Conservation (phyloP, 495 filamentous ascomycete species). For the Geoglossum glabrum region DNA sequence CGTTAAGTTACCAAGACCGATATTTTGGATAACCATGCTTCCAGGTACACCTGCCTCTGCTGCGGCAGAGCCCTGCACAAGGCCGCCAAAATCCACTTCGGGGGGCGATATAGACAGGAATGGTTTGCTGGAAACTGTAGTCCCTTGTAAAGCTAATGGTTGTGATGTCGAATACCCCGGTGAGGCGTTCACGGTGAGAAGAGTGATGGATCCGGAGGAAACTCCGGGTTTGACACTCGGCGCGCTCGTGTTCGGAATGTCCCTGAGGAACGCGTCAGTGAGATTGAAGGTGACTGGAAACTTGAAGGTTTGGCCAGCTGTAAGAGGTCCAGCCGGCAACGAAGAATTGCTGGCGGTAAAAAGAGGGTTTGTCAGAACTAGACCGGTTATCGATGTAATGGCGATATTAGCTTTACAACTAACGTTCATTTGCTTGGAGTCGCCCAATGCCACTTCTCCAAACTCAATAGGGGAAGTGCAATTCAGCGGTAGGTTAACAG, state of each 20-base stretch:
- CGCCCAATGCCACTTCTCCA: slow-evolving; percentile 20
- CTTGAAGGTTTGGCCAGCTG: slow-evolving; percentile 16
- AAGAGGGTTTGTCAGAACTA: slow-evolving; percentile 11
- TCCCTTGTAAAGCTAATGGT: slow-evolving; percentile 17
- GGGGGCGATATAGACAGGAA: slow-evolving; percentile 16
- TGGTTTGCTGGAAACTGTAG: slow-evolving; percentile 12
- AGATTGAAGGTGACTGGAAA: slow-evolving; percentile 21
- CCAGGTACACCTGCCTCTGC: neutral
- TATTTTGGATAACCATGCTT: slow-evolving; percentile 11
- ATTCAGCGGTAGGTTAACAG: slow-evolving; percentile 21
- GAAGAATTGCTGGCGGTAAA: slow-evolving; percentile 16
- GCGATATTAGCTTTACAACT: slow-evolving; percentile 19
- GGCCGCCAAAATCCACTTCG: slow-evolving; percentile 18
- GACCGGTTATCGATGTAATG: slow-evolving; percentile 16
- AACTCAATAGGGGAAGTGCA: slow-evolving; percentile 24
- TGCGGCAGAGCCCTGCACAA: slow-evolving; percentile 9
- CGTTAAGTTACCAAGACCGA: slow-evolving; percentile 17
- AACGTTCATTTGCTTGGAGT: slow-evolving; percentile 14
- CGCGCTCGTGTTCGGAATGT: slow-evolving; percentile 15
- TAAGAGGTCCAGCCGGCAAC: slow-evolving; percentile 16
- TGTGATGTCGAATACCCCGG: slow-evolving; percentile 14
- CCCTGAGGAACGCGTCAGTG: slow-evolving; percentile 15
- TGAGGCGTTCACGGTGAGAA: slow-evolving; percentile 17
- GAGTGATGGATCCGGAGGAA: slow-evolving; percentile 11
- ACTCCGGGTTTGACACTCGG: slow-evolving; percentile 15